These are phyloP conservation scores for Colletotrichum navitas DNA, from an alignment of 2,329 filamentous ascomycete genomes.

Conservation along the genomic window DNA sequence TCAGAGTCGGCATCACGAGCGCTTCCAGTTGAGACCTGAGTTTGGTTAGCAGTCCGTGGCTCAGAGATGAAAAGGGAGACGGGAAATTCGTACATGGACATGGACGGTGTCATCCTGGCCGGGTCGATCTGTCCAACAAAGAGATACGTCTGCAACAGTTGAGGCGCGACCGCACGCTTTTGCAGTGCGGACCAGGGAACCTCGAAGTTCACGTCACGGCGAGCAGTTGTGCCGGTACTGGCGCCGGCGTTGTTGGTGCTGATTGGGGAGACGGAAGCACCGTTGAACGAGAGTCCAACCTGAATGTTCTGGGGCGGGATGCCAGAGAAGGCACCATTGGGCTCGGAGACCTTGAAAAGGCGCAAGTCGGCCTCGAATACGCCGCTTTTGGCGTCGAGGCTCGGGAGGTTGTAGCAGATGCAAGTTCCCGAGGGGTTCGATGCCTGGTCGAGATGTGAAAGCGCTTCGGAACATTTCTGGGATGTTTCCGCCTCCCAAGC, in stretches of 20 bases:
- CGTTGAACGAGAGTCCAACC: constrained; percentile 67
- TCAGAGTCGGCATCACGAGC: constrained; percentile 76
- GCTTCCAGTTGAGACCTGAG: constrained; percentile 69
- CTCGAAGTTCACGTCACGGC: constrained; percentile 35
- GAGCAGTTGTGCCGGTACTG: constrained; percentile 46
- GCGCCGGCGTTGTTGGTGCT: constrained; percentile 47
- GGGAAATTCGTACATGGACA: constrained; percentile 70
- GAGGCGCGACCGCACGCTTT: constrained; percentile 48
- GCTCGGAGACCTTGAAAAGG: constrained; percentile 76
- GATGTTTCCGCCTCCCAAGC: constrained; percentile 67
- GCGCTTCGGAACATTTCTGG: constrained; percentile 69
- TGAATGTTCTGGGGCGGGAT: constrained; percentile 66
- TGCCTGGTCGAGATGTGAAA: constrained; percentile 67
- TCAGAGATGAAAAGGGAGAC: neutral
- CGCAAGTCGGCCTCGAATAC: constrained; percentile 83
- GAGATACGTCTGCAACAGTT: constrained; percentile 72
- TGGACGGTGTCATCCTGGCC: constrained; percentile 63
- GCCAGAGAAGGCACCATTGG: constrained; percentile 65
- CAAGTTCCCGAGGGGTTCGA: constrained; percentile 82
- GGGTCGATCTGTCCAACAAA: constrained; percentile 78
- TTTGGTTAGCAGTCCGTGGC: constrained; percentile 32
- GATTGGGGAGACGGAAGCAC: constrained; percentile 64
- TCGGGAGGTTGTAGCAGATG: constrained; percentile 85
- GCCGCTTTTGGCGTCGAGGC: constrained; percentile 75
- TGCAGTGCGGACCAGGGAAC: constrained; percentile 19